Conservation (phyloP, 345 rosid species). For the Syzygium oleosum region DNA sequence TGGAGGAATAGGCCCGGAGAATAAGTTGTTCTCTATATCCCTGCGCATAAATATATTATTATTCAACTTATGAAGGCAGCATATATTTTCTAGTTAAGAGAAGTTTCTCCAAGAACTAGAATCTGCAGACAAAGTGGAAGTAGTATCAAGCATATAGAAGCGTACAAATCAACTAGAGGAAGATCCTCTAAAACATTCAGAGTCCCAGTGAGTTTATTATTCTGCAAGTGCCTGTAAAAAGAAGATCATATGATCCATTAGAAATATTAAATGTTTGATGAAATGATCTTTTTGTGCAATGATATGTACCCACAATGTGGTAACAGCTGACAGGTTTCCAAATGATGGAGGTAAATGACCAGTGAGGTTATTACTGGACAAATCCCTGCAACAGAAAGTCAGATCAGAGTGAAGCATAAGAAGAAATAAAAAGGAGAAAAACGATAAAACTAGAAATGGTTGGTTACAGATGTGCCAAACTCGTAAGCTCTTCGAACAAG, state of each 20-base stretch:
- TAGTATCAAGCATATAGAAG: neutral
- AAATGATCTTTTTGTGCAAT: neutral
- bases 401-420: neutral
- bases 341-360: constrained; percentile 77
- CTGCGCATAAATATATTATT: constrained; percentile 16
- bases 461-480: constrained; percentile 52
- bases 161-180: constrained; percentile 62
- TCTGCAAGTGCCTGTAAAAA: constrained; percentile 67
- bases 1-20: constrained; percentile 84
- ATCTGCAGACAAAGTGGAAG: neutral
- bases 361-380: constrained; percentile 63
- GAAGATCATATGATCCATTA: neutral
- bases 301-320: constrained; percentile 48
- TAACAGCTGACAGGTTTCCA: constrained; percentile 54
- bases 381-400: constrained; percentile 42
- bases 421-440: neutral
- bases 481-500: constrained; percentile 44
- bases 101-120: neutral
- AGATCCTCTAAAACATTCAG: constrained; percentile 77
- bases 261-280: neutral
- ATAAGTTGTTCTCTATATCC: constrained; percentile 75
- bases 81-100: neutral
- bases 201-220: constrained; percentile 61
- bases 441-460: neutral
- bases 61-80: constrained; percentile 11